phyloP scores from a whole-genome alignment of 768 basidiomycete species.

The Collybia nuda region DNA sequence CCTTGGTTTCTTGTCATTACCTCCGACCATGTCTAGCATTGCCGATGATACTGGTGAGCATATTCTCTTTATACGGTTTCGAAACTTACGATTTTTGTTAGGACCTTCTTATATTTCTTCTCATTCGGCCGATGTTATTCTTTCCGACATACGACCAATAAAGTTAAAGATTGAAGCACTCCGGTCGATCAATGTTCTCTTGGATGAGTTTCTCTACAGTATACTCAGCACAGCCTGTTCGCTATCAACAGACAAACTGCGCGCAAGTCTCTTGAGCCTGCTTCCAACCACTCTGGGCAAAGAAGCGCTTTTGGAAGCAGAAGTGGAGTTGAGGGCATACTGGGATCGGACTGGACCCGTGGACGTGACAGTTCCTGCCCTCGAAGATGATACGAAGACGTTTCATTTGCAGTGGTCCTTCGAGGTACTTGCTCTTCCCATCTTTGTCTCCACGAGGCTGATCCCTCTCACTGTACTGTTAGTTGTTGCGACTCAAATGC shows the following conservation, averaged over 20 bases:
- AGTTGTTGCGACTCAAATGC: slow-evolving; percentile 84
- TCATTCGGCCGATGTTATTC: slow-evolving; percentile 85
- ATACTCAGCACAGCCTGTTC: slow-evolving; percentile 68
- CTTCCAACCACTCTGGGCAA: slow-evolving; percentile 85
- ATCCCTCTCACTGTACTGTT: slow-evolving; percentile 9
- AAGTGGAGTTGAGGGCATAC: slow-evolving; percentile 88
- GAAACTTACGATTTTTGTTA: slow-evolving; percentile 17
- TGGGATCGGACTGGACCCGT: slow-evolving; percentile 66
- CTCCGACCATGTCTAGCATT: slow-evolving; percentile 44
- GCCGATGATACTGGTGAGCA: slow-evolving; percentile 39
- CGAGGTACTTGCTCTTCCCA: slow-evolving; percentile 49
- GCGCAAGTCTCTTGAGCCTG: slow-evolving; percentile 67
- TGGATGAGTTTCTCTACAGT: slow-evolving; percentile 82
- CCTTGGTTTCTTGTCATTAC: slow-evolving; percentile 13
- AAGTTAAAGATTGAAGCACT: slow-evolving; percentile 81
- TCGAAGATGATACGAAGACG: slow-evolving; percentile 52
- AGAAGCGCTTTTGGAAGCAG: slow-evolving; percentile 90
- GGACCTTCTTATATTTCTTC: slow-evolving; percentile 79
- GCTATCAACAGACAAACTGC: slow-evolving; percentile 71
- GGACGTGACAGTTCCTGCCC: slow-evolving; percentile 20
- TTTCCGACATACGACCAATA: slow-evolving; percentile 92
- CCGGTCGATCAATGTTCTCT: slow-evolving; percentile 70
- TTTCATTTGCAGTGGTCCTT: slow-evolving; percentile 77
- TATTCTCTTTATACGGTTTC: slow-evolving; percentile 4
- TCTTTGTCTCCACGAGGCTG: slow-evolving; percentile 5